phyloP scores from a whole-genome alignment of 1,139 yeast species.

The Kurtzmaniella natalensis region DNA sequence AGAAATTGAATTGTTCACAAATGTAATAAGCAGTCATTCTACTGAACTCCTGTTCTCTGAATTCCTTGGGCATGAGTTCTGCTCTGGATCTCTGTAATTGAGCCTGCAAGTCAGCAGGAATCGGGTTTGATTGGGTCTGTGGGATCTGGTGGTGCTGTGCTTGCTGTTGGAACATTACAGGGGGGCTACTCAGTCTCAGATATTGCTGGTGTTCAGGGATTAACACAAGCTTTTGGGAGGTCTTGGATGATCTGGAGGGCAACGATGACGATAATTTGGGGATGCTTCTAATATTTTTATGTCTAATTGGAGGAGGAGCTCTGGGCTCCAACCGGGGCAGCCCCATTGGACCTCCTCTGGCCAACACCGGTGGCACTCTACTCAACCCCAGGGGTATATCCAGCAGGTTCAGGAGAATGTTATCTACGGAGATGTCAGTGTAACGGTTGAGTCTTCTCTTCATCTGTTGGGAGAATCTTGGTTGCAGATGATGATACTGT shows the following conservation, averaged over 20 bases:
- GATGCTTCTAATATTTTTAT: constrained; percentile 35
- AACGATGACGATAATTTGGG: constrained; percentile 63
- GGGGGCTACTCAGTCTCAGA: constrained; percentile 9
- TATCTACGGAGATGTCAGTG: constrained; percentile 69
- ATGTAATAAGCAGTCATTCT: constrained; percentile 89
- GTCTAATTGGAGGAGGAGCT: constrained; percentile 13
- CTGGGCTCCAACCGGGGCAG: not conserved
- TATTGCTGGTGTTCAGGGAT: constrained; percentile 62
- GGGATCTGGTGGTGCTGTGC: constrained; percentile 4
- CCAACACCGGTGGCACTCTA: constrained; percentile 31
- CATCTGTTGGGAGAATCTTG: constrained; percentile 6
- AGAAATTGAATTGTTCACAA: constrained; percentile 73
- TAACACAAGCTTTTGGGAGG: constrained; percentile 78
- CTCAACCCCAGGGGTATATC: constrained; percentile 82
- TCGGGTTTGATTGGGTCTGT: constrained; percentile 5
- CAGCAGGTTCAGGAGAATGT: constrained; percentile 66
- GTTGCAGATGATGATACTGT: constrained; percentile 15
- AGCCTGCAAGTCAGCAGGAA: constrained; percentile 22
- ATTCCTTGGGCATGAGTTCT: constrained; percentile 64
- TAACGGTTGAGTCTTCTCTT: constrained; percentile 39
- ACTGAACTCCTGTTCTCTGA: constrained; percentile 65
- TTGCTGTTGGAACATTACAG: constrained; percentile 2
- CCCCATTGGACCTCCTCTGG: not conserved
- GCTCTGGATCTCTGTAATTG: constrained; percentile 56
- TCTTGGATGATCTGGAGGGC: constrained; percentile 83